Base-by-base conservation (phyloP, 129 eudicot species). In the Heracleum sosnowskyi region DNA sequence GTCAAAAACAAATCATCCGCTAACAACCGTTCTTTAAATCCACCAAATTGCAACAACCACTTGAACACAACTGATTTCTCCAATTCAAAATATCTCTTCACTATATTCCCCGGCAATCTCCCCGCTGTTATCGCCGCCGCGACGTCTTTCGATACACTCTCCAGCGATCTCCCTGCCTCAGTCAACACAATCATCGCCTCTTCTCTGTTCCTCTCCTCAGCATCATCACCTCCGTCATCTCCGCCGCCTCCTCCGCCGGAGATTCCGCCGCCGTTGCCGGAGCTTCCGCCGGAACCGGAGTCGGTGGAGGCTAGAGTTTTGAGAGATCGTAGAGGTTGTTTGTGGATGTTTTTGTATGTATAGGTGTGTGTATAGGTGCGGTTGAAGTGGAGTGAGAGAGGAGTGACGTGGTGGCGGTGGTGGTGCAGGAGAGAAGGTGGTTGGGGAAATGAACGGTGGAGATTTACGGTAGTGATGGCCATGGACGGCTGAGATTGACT, bases 1-100 rank as follows among this genome's bases (percentile, higher is more conserved):
- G 98, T 83, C 85, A 93, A 75, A 68, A 94, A 91, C 42, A 94
- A 83, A 91, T 94, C 98, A 88, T 94, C 98, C 46, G 97, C 98
- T 84, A 94, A 85, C 88, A 94, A 87, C 76, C 98, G 73, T 76
- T 94, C 97, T 86, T 85, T 94, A 78, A 94, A 91, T 60, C 98
- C 97, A 28, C 88, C 89, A 51, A 94, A 94, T 68, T 85, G 87
- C 72, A 91, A 49, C 82, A 94, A 77, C 97, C 98, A 91, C 41
- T 84, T 74, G 20, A 87, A 28, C 51, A 94, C 83, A 26, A 85
- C 77, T 31, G 93, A 86, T 29, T 83, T 85, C 77, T 94, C 93
- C 7, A 94, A 77, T 81, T 94, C 93, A 68, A 94, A 39, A 73
- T 60, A 94, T 85, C 84, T 87, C 75, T 26, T 11, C 26, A 91